phyloP scores from a whole-genome alignment of 2,329 filamentous ascomycete genomes.

The Phoma sp. region DNA sequence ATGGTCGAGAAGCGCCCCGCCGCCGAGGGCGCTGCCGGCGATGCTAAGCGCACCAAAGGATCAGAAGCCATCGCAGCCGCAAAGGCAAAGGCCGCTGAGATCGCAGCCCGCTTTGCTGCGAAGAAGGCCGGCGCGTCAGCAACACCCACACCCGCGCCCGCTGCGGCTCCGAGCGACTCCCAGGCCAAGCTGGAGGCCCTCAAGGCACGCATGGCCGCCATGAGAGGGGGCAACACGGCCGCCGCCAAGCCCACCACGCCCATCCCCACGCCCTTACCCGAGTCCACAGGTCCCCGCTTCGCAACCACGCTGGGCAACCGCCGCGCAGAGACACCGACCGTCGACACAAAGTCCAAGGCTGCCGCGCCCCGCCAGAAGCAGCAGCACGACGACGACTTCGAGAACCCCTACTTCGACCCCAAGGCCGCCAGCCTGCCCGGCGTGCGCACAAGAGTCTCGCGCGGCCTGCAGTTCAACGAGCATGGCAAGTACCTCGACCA shows the following conservation, averaged over 20 bases:
- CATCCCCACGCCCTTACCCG: constrained; percentile 35
- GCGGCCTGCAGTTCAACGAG: constrained; percentile 86
- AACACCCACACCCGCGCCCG: constrained; percentile 19
- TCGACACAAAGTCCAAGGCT: constrained; percentile 37
- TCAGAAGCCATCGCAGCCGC: constrained; percentile 39
- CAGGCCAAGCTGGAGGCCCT: constrained; percentile 25
- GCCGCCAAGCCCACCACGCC: constrained; percentile 53
- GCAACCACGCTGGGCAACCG: constrained; percentile 63
- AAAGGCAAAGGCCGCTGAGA: constrained; percentile 42
- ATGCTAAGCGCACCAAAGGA: constrained; percentile 50
- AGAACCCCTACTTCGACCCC: constrained; percentile 85
- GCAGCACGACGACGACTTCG: constrained; percentile 63
- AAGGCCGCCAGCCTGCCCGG: constrained; percentile 62
- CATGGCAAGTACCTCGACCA: constrained; percentile 98
- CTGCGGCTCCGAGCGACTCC: constrained; percentile 11
- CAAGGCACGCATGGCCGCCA: constrained; percentile 37
- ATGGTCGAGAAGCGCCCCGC: constrained; percentile 55
- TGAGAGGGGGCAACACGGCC: constrained; percentile 64
- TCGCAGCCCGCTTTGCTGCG: constrained; percentile 42
- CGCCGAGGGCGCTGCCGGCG: constrained; percentile 41
- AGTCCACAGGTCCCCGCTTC: constrained; percentile 59
- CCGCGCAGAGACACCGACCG: constrained; percentile 51
- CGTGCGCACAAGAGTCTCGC: constrained; percentile 67
- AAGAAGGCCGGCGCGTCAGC: constrained; percentile 27
- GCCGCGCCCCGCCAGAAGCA: constrained; percentile 46